Percentiles rank a stretch among this genome's conserved stretches.
Evolutionary conservation across 1,284 basidiomycete species (phyloP).

Genomic region (Cronartium quercuum): DNA sequence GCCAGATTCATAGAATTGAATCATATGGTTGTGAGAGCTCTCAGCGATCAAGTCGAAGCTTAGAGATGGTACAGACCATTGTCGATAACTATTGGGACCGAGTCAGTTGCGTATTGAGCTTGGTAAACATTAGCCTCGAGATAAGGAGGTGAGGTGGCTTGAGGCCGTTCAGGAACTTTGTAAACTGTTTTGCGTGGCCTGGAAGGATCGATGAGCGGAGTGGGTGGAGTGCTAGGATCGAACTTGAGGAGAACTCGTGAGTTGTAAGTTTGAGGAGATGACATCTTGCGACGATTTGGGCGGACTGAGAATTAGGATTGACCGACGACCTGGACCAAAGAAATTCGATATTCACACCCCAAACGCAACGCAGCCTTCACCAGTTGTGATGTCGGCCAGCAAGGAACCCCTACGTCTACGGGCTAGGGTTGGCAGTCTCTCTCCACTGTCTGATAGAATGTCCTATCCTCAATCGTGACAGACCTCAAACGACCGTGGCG

Average conservation of each 20-base stretch:
- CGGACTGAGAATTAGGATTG: background rate
- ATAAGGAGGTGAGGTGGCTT: slow-evolving; percentile 13
- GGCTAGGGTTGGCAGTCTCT: too few species aligned
- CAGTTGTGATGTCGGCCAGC: too few species aligned
- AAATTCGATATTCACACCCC: too few species aligned
- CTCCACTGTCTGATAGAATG: too few species aligned
- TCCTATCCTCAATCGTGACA: too few species aligned
- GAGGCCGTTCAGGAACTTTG: slow-evolving; percentile 28
- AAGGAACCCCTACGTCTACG: too few species aligned
- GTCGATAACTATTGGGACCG: slow-evolving; percentile 73
- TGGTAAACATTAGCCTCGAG: slow-evolving; percentile 13
- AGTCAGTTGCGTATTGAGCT: slow-evolving; percentile 7
- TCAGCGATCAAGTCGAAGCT: background rate
- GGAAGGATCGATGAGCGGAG: slow-evolving; percentile 25
- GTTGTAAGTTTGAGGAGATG: too few species aligned
- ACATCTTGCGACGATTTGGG: background rate
- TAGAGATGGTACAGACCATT: slow-evolving; percentile 56
- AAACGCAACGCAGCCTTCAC: too few species aligned
- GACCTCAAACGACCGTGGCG: too few species aligned
- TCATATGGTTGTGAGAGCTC: background rate
- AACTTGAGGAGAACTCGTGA: slow-evolving; percentile 2
- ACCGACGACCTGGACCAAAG: background rate
- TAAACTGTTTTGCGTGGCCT: slow-evolving; percentile 25
- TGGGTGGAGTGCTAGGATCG: slow-evolving; percentile 20
- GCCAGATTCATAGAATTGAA: background rate